phyloP scores from a whole-genome alignment of 1,284 basidiomycete species.

The Malassezia psittaci region DNA sequence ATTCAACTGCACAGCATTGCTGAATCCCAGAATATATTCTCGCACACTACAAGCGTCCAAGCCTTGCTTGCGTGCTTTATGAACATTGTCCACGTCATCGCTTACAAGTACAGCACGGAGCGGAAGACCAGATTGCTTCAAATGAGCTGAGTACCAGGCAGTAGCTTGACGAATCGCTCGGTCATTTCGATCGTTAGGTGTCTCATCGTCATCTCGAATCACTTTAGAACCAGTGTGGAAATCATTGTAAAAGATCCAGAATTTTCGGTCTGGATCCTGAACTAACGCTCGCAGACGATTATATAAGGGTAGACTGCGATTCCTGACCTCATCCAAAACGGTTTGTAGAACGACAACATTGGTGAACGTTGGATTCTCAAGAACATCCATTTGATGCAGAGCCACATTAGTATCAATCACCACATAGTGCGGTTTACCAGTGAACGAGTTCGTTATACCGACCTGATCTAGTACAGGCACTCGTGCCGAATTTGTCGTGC shows the following conservation, averaged over 20 bases:
- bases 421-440: constrained; percentile 58
- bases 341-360: constrained; percentile 74
- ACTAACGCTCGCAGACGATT: constrained; percentile 52
- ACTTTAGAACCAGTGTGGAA: constrained; percentile 30
- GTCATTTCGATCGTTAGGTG: constrained; percentile 45
- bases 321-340: constrained; percentile 87
- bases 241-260: constrained; percentile 41
- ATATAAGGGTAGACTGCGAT: constrained; percentile 82
- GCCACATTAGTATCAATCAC: constrained; percentile 94
- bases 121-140: constrained; percentile 21
- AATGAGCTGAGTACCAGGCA: constrained; percentile 38
- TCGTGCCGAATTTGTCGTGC: constrained; percentile 55
- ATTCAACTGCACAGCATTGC: constrained; percentile 30
- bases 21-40: constrained; percentile 41
- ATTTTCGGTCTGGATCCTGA: constrained; percentile 40
- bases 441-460: constrained; percentile 24
- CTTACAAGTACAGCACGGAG: constrained; percentile 49
- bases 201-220: constrained; percentile 27
- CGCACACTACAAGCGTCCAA: constrained; percentile 35
- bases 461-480: constrained; percentile 27
- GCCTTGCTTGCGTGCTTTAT: constrained; percentile 50
- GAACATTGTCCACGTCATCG: constrained; percentile 76
- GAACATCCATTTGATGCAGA: constrained; percentile 58
- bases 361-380: constrained; percentile 36
- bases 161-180: constrained; percentile 38